These are phyloP conservation scores for Clonostachys byssicola DNA, from an alignment of 2,329 filamentous ascomycete species.

Conservation along the genomic window DNA sequence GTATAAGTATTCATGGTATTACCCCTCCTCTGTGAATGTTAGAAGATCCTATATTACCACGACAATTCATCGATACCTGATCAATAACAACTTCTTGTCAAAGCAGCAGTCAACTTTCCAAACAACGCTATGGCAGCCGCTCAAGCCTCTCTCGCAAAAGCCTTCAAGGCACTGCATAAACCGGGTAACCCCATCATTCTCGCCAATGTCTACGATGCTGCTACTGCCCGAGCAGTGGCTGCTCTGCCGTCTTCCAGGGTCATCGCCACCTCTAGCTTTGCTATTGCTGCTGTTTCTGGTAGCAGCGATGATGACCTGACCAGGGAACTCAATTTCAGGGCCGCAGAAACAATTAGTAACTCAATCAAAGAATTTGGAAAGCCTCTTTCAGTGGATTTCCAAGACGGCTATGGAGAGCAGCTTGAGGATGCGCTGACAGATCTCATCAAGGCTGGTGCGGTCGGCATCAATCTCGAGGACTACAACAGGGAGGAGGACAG, in stretches of 20 bases:
- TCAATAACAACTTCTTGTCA: too few species aligned
- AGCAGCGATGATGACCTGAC: conserved; percentile 42
- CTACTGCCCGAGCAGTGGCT: conserved; percentile 38
- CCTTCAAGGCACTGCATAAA: conserved; percentile 38
- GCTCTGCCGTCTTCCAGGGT: conserved; percentile 33
- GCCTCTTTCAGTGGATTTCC: conserved; percentile 53
- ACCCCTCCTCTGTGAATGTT: too few species aligned
- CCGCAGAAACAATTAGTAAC: conserved; percentile 36
- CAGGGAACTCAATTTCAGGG: conserved; percentile 43
- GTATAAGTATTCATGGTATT: too few species aligned
- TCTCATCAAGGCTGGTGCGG: conserved; percentile 43
- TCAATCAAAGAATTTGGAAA: conserved; percentile 31
- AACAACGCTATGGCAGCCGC: too few species aligned
- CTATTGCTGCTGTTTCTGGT: conserved; percentile 40
- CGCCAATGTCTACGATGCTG: conserved; percentile 50
- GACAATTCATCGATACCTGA: too few species aligned
- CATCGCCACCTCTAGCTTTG: conserved; percentile 47
- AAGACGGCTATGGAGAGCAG: conserved; percentile 52
- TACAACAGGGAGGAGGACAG: too few species aligned
- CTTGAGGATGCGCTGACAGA: conserved; percentile 37
- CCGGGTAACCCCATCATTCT: conserved; percentile 47
- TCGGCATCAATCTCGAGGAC: conserved; percentile 58
- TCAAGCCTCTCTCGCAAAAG: conserved; percentile 17
- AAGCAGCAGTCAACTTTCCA: too few species aligned
- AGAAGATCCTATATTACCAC: too few species aligned